Conservation (phyloP, 345 rosid genomes). For the Geranium brycei region DNA sequence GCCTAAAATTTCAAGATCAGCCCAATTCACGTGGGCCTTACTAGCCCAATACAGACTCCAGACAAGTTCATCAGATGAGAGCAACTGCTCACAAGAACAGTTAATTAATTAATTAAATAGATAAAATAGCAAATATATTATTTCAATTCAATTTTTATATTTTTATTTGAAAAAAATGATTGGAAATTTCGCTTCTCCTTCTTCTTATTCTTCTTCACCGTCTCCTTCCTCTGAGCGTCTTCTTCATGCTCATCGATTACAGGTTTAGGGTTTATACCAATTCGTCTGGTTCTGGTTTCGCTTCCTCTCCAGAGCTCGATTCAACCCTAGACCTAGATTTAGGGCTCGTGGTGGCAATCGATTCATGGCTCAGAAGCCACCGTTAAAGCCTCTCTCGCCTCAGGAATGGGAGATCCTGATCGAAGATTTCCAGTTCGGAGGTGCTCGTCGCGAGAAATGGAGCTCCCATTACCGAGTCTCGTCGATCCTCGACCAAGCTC, state of each 20-base stretch:
- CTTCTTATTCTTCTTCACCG: background rate
- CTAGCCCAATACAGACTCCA: too few relatives aligned
- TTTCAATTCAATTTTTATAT: too few relatives aligned
- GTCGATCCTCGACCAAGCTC: slow-evolving; percentile 43
- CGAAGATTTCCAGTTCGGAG: slow-evolving; percentile 66
- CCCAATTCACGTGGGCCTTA: too few relatives aligned
- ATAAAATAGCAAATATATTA: too few relatives aligned
- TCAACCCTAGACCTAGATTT: background rate
- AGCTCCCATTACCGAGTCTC: slow-evolving; percentile 22
- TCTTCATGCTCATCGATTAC: background rate
- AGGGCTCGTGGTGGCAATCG: background rate
- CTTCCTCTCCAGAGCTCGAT: background rate
- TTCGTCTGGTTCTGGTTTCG: background rate
- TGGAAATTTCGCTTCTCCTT: background rate
- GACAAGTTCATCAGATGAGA: too few relatives aligned
- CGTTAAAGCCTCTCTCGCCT: slow-evolving; percentile 33
- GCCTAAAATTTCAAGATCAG: too few relatives aligned
- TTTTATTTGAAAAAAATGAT: too few relatives aligned
- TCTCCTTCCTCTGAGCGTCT: background rate
- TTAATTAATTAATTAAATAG: too few relatives aligned
- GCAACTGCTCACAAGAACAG: too few relatives aligned
- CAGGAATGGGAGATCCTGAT: slow-evolving; percentile 80
- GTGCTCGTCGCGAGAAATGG: slow-evolving; percentile 45
- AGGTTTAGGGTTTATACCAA: background rate
- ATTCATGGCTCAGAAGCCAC: slow-evolving; percentile 26